phyloP scores from a whole-genome alignment of 805 yeast species.

The Wickerhamiella kazuoi region DNA sequence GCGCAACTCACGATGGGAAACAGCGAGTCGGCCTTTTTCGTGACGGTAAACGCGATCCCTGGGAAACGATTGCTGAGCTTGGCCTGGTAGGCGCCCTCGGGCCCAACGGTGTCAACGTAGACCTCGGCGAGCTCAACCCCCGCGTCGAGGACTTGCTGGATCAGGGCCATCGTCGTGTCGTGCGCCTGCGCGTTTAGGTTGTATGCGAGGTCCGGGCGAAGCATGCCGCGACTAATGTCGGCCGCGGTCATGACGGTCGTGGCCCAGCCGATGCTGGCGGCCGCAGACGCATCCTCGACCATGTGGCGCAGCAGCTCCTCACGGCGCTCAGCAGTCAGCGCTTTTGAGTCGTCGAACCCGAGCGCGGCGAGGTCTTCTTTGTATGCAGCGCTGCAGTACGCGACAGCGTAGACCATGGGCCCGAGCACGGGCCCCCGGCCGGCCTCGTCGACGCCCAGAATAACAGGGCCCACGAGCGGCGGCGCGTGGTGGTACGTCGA shows the following conservation, averaged over 20 bases:
- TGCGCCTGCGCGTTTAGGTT: slow-evolving; percentile 94
- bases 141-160: slow-evolving; percentile 40
- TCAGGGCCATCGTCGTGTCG: slow-evolving; percentile 72
- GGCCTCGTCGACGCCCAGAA: slow-evolving; percentile 93
- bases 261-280: slow-evolving; percentile 64
- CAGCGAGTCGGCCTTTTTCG: slow-evolving; percentile 87
- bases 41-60: slow-evolving; percentile 49
- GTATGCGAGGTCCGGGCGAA: slow-evolving; percentile 42
- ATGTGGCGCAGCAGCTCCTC: slow-evolving; percentile 41
- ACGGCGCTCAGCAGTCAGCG: slow-evolving; percentile 56
- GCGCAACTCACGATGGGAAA: slow-evolving; percentile 91
- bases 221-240: slow-evolving; percentile 82
- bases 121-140: slow-evolving; percentile 54
- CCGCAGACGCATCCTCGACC: slow-evolving; percentile 30
- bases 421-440: slow-evolving; percentile 98
- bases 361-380: slow-evolving; percentile 32
- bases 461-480: slow-evolving; percentile 13
- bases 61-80: slow-evolving; percentile 63
- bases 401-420: slow-evolving; percentile 90
- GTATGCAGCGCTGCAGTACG: slow-evolving; percentile 50
- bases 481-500: slow-evolving; percentile 14
- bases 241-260: slow-evolving; percentile 69
- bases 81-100: slow-evolving; percentile 66
- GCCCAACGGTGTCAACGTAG: slow-evolving; percentile 93
- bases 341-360: slow-evolving; percentile 90